Evolutionary conservation across 2,329 filamentous ascomycete species (phyloP).

Genomic region (Penicillium brevicompactum): DNA sequence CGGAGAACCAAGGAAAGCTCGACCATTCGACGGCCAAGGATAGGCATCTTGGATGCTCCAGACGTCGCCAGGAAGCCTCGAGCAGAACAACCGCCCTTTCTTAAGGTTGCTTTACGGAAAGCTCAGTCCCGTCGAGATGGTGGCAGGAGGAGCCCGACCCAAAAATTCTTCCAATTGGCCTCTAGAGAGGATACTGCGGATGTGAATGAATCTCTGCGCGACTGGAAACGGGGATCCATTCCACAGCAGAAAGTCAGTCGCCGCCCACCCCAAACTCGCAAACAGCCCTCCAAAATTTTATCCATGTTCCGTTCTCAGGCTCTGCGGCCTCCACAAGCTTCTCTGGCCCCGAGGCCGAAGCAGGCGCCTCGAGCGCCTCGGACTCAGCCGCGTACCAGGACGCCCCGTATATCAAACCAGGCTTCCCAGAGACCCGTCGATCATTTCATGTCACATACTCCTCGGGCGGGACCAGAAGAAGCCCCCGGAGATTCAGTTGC

Average conservation of each 20-base stretch:
- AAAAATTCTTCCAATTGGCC: slow-evolving; percentile 56
- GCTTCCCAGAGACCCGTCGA: slow-evolving; percentile 1
- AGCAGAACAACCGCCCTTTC: slow-evolving; percentile 53
- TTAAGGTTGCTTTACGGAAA: slow-evolving; percentile 58
- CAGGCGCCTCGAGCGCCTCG: neutral
- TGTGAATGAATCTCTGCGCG: slow-evolving; percentile 50
- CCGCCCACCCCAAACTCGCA: slow-evolving; percentile 20
- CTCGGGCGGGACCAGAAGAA: slow-evolving; percentile 6
- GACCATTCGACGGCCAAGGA: slow-evolving; percentile 23
- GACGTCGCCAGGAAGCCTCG: slow-evolving; percentile 31
- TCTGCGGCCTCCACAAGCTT: neutral
- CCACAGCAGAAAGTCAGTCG: slow-evolving; percentile 27
- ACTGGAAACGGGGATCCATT: slow-evolving; percentile 55
- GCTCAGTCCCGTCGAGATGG: slow-evolving; percentile 50
- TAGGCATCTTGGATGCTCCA: slow-evolving; percentile 57
- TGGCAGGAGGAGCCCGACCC: slow-evolving; percentile 54
- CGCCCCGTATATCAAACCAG: slow-evolving; percentile 5
- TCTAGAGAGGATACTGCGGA: slow-evolving; percentile 58
- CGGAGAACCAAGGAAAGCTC: slow-evolving; percentile 26
- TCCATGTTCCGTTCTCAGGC: slow-evolving; percentile 19
- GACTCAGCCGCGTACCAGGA: neutral
- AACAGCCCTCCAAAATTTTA: slow-evolving; percentile 24
- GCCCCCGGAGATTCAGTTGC: neutral
- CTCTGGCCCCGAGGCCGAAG: too few species aligned
- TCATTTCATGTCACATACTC: slow-evolving; percentile 1